phyloP scores from a whole-genome alignment of 805 yeast species.

The Hanseniaspora thailandica region DNA sequence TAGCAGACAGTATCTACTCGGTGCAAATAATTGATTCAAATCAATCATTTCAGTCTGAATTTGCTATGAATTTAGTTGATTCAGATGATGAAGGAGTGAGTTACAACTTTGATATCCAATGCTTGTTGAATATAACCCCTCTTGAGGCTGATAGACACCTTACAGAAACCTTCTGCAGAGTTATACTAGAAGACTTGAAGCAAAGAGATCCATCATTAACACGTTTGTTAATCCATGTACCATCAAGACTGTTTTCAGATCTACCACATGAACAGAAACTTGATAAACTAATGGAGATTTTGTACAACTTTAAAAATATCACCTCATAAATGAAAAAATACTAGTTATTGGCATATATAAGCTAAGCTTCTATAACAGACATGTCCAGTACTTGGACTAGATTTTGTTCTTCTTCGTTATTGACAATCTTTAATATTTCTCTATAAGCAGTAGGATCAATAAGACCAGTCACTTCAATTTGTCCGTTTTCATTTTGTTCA shows the following conservation, averaged over 20 bases:
- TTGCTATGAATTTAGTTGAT: too few species aligned
- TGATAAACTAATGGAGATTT: slow-evolving; percentile 17
- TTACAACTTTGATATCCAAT: slow-evolving; percentile 34
- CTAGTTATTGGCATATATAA: slow-evolving; percentile 5
- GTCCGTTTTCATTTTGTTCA: slow-evolving; percentile 39
- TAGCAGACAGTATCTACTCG: slow-evolving; percentile 3
- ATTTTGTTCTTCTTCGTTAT: slow-evolving; percentile 42
- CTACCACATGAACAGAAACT: slow-evolving; percentile 13
- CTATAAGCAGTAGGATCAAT: slow-evolving; percentile 81
- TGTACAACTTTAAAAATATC: slow-evolving; percentile 16
- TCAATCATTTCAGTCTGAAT: background rate
- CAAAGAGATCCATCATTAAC: background rate
- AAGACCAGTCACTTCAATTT: slow-evolving; percentile 40
- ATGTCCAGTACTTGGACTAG: slow-evolving; percentile 73
- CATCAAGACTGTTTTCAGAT: slow-evolving; percentile 21
- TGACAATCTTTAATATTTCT: slow-evolving; percentile 51
- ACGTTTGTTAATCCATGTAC: slow-evolving; percentile 16
- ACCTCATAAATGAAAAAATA: background rate
- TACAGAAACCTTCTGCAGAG: background rate
- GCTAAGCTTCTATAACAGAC: slow-evolving; percentile 63
- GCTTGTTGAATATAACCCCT: background rate
- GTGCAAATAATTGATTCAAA: too few species aligned
- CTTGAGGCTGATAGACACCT: background rate
- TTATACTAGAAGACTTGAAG: background rate
- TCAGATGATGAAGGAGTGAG: slow-evolving; percentile 20